A percentile compares a stretch with the other conserved stretches of the same genome.
Conservation (phyloP, 768 basidiomycete species). For the Mycena galericulata region DNA sequence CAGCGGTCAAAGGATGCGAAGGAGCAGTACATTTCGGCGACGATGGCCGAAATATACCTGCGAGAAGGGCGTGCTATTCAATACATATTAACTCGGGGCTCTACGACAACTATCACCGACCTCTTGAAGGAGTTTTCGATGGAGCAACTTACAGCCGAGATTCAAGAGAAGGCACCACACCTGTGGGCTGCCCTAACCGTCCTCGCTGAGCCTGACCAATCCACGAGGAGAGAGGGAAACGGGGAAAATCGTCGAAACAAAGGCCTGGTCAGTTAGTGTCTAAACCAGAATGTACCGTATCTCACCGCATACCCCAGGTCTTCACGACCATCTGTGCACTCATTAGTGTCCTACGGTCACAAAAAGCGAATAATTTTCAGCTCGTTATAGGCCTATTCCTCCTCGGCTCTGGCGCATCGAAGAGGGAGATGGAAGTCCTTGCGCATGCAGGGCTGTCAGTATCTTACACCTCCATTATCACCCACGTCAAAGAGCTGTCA, state of each 20-base stretch:
- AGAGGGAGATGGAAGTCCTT: slow-evolving; percentile 29
- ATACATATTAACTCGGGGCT: slow-evolving; percentile 4
- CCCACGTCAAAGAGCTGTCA: slow-evolving; percentile 15
- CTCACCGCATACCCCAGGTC: slow-evolving; percentile 8
- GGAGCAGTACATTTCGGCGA: background rate
- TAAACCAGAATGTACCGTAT: background rate
- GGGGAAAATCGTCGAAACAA: background rate
- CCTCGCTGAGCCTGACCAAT: background rate
- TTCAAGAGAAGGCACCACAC: background rate
- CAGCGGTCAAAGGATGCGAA: background rate
- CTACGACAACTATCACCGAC: background rate
- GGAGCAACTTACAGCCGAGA: slow-evolving; percentile 4
- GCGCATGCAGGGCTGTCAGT: slow-evolving; percentile 27
- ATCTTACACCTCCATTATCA: slow-evolving; percentile 1
- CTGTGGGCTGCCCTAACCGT: background rate
- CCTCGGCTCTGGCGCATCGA: slow-evolving; percentile 26
- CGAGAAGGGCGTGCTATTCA: slow-evolving; percentile 21
- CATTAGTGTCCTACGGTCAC: slow-evolving; percentile 18
- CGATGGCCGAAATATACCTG: slow-evolving; percentile 1
- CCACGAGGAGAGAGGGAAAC: background rate
- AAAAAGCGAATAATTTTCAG: slow-evolving; percentile 31
- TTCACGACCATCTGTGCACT: slow-evolving; percentile 25
- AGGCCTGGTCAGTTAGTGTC: background rate
- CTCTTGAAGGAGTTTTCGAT: slow-evolving; percentile 21
- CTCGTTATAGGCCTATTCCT: slow-evolving; percentile 30